Evolutionary conservation across 2,329 filamentous ascomycete species (phyloP).

Genomic region (Claviceps humidiphila): DNA sequence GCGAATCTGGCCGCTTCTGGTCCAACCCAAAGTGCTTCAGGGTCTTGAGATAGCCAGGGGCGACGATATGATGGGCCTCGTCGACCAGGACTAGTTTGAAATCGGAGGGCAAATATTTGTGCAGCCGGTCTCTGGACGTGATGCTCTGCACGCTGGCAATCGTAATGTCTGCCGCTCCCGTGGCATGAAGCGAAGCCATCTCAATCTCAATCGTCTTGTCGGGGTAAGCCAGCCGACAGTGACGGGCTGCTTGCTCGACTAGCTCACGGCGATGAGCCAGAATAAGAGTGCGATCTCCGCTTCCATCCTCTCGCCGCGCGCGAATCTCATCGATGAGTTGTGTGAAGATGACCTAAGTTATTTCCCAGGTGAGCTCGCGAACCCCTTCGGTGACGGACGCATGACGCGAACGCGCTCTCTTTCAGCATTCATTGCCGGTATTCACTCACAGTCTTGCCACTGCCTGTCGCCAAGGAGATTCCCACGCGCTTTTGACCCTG

Average conservation of each 20-base stretch:
- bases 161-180: slow-evolving; percentile 79
- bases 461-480: slow-evolving; percentile 75
- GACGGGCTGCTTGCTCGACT: slow-evolving; percentile 81
- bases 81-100: slow-evolving; percentile 93
- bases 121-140: slow-evolving; percentile 59
- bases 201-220: slow-evolving; percentile 75
- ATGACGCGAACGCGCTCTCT: background rate
- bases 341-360: slow-evolving; percentile 73
- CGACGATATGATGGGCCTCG: slow-evolving; percentile 93
- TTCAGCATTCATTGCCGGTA: background rate
- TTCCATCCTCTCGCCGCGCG: slow-evolving; percentile 29
- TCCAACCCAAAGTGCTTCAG: slow-evolving; percentile 68
- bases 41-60: slow-evolving; percentile 60
- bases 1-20: slow-evolving; percentile 27
- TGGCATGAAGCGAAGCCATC: slow-evolving; percentile 68
- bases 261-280: slow-evolving; percentile 86
- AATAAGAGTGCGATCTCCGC: slow-evolving; percentile 65
- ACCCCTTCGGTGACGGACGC: background rate
- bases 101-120: slow-evolving; percentile 62
- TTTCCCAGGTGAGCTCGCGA: background rate
- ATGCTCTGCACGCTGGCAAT: slow-evolving; percentile 84
- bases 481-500: slow-evolving; percentile 68
- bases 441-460: slow-evolving; percentile 65
- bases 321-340: slow-evolving; percentile 73
- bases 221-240: slow-evolving; percentile 73